These are phyloP conservation scores for Daldinia sp. DNA, from an alignment of 2,329 filamentous ascomycete species.

Conservation along the genomic window DNA sequence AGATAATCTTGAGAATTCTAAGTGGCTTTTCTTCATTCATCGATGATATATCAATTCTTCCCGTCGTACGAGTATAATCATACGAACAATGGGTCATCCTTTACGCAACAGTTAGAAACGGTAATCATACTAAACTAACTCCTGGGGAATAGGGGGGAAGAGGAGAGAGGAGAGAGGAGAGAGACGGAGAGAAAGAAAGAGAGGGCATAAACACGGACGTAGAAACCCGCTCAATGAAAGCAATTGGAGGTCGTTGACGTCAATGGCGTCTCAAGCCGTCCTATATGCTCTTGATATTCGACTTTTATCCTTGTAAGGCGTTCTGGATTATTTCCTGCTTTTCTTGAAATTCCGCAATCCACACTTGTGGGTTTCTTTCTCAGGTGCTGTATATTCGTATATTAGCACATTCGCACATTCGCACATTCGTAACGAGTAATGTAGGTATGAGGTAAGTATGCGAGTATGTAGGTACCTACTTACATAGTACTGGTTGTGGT, in stretches of 20 bases:
- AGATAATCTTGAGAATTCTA: background rate
- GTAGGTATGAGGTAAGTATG: no score
- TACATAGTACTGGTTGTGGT: no score
- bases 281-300: slow-evolving; percentile 17
- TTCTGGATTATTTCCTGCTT: slow-evolving; percentile 28
- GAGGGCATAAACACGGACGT: slow-evolving; percentile 17
- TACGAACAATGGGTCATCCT: slow-evolving; percentile 4
- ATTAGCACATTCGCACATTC: background rate
- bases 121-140: background rate
- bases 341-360: slow-evolving; percentile 24
- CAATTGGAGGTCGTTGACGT: slow-evolving; percentile 32
- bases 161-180: background rate
- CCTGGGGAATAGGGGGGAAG: no score
- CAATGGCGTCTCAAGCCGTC: slow-evolving; percentile 30
- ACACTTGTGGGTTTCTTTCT: slow-evolving; percentile 30
- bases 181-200: background rate
- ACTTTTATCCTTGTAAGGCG: slow-evolving; percentile 17
- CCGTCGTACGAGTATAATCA: no score
- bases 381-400: no score
- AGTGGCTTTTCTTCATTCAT: background rate
- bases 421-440: background rate
- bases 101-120: slow-evolving; percentile 14
- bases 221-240: slow-evolving; percentile 2
- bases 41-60: background rate
- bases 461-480: no score